phyloP scores from a whole-genome alignment of 164 flowering plant genomes.

The Chimonanthus praecox region DNA sequence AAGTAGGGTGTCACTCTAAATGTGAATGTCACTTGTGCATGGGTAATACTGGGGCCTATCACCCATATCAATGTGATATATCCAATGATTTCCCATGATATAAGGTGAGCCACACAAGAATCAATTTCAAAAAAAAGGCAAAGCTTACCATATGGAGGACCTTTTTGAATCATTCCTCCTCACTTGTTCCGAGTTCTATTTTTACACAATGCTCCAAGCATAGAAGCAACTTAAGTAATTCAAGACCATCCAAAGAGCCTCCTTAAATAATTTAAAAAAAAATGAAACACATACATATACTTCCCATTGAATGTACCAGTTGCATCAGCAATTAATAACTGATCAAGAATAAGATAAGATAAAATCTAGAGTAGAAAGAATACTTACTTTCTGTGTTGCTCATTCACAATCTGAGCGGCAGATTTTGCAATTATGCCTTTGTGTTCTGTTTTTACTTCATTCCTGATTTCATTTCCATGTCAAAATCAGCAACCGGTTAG shows the following conservation, averaged over 20 bases:
- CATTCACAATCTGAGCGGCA: slow-evolving; percentile 80
- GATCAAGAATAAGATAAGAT: background rate
- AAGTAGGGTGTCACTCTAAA: too few relatives aligned
- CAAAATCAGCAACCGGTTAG: too few relatives aligned
- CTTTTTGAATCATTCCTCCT: too few relatives aligned
- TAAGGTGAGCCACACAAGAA: too few relatives aligned
- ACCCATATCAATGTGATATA: too few relatives aligned
- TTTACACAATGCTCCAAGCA: background rate
- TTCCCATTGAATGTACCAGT: background rate
- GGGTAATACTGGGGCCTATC: too few relatives aligned
- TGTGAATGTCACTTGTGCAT: too few relatives aligned
- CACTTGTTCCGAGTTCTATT: background rate
- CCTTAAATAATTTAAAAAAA: background rate
- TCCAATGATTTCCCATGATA: too few relatives aligned
- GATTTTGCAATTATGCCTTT: slow-evolving; percentile 62
- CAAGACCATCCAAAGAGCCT: background rate
- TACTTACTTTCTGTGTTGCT: slow-evolving; percentile 68
- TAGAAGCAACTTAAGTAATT: too few relatives aligned
- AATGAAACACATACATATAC: background rate
- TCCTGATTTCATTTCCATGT: slow-evolving; percentile 9
- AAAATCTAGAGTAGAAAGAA: too few relatives aligned
- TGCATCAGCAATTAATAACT: background rate
- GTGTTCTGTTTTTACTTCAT: slow-evolving; percentile 27
- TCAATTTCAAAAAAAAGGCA: too few relatives aligned
- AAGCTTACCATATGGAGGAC: too few relatives aligned